Evolutionary conservation across 805 yeast genomes (phyloP).

Genomic region (Candida piceae): DNA sequence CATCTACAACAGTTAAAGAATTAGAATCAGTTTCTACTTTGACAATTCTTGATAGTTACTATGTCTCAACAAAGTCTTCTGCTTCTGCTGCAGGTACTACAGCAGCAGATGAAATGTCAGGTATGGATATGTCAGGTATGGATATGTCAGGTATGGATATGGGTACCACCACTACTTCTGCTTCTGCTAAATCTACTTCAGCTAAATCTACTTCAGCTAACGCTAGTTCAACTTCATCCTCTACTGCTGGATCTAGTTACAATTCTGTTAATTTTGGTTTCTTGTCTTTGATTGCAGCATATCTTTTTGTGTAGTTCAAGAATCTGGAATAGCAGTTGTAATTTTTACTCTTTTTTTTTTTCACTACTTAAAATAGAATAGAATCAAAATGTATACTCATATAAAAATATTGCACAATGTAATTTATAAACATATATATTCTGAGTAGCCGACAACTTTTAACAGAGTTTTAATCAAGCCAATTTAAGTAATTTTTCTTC

Average conservation of each 20-base stretch:
- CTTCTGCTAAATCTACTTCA: slow-evolving; percentile 1
- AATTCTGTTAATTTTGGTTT: neutral
- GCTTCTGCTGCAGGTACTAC: slow-evolving; percentile 2
- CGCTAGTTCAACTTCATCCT: slow-evolving; percentile 1
- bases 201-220: neutral
- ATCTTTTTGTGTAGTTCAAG: too few relatives aligned
- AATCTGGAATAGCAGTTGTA: too few relatives aligned
- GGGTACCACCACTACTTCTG: slow-evolving; percentile 2
- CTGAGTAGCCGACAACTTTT: too few relatives aligned
- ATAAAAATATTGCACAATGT: too few relatives aligned
- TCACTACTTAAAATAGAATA: too few relatives aligned
- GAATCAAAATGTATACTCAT: too few relatives aligned
- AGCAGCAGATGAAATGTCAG: slow-evolving; percentile 2
- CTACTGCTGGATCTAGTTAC: slow-evolving; percentile 1
- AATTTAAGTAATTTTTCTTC: slow-evolving; percentile 39
- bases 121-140: slow-evolving; percentile 15
- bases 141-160: slow-evolving; percentile 9
- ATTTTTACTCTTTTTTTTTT: too few relatives aligned
- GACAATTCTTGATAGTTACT: slow-evolving; percentile 8
- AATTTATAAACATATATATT: too few relatives aligned
- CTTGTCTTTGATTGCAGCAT: neutral
- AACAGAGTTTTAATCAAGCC: too few relatives aligned
- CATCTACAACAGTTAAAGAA: neutral
- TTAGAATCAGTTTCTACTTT: slow-evolving; percentile 5
- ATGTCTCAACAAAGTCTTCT: slow-evolving; percentile 4